A percentile compares a stretch with the other conserved stretches of the same genome.
phyloP scores from a whole-genome alignment of 73 alveolate genomes.

The Paramecium octaurelia region DNA sequence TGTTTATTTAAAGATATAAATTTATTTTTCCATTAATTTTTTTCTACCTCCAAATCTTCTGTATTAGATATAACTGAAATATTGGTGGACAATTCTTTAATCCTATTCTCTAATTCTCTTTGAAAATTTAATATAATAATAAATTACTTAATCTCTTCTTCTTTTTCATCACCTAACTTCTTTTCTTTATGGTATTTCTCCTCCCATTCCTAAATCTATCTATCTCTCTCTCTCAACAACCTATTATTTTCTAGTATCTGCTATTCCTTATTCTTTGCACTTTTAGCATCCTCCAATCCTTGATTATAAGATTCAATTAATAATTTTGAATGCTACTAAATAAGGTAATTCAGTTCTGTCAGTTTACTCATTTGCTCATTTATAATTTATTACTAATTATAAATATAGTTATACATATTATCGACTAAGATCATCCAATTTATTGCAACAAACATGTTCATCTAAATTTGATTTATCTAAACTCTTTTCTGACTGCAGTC shows the following conservation, averaged over 20 bases:
- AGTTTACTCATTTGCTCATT: neutral
- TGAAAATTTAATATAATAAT: neutral
- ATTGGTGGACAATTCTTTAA: neutral
- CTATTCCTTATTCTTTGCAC: neutral
- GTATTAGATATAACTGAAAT: neutral
- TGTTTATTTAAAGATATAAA: neutral
- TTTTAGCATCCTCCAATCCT: neutral
- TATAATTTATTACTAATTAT: neutral
- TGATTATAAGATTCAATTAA: neutral
- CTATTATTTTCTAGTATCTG: neutral
- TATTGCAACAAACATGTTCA: conserved; percentile 5
- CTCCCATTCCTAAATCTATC: neutral
- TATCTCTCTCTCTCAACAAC: neutral
- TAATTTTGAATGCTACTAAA: neutral
- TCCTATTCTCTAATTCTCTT: neutral
- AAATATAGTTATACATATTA: neutral
- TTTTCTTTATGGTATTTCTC: neutral
- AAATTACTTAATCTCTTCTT: neutral
- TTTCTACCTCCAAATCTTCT: neutral
- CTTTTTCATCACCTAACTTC: neutral
- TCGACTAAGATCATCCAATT: neutral
- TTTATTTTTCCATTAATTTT: neutral
- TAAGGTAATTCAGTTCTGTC: neutral
- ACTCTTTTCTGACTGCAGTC: neutral
- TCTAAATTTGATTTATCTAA: neutral